Conservation (phyloP, 1,284 basidiomycete species). For the Ganoderma lucidum region DNA sequence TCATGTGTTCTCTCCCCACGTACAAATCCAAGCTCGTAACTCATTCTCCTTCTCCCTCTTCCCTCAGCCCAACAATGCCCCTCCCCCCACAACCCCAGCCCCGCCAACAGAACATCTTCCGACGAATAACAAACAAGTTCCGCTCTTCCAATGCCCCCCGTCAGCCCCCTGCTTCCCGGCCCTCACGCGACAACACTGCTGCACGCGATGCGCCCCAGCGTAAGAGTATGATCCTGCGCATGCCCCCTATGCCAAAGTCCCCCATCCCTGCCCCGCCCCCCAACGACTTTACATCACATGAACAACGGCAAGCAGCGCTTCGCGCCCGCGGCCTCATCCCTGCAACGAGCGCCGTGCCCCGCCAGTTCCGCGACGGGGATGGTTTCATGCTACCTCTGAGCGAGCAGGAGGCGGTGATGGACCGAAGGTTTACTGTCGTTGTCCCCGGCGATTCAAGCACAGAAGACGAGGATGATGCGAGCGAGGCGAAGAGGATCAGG, state of each 20-base stretch:
- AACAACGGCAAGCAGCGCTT: slow-evolving; percentile 42
- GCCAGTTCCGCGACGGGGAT: slow-evolving; percentile 31
- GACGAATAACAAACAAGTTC: slow-evolving; percentile 32
- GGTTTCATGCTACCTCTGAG: slow-evolving; percentile 39
- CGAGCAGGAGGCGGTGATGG: slow-evolving; percentile 43
- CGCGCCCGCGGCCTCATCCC: slow-evolving; percentile 42
- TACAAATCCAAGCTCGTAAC: neutral
- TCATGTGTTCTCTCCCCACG: neutral
- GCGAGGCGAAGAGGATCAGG: slow-evolving; percentile 41
- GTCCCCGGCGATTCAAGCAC: slow-evolving; percentile 22
- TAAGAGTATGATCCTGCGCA: slow-evolving; percentile 26
- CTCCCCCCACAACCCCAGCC: slow-evolving; percentile 12
- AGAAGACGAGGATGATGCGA: slow-evolving; percentile 26
- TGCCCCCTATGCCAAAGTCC: slow-evolving; percentile 32
- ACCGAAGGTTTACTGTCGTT: slow-evolving; percentile 38
- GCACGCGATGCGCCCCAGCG: slow-evolving; percentile 7
- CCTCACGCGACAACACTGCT: neutral
- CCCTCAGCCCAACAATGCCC: slow-evolving; percentile 20
- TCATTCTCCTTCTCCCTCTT: slow-evolving; percentile 12
- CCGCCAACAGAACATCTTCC: slow-evolving; percentile 26
- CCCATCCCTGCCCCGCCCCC: slow-evolving; percentile 31
- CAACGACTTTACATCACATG: slow-evolving; percentile 38
- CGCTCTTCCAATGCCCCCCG: slow-evolving; percentile 21
- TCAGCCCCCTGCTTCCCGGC: neutral
- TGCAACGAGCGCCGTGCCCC: slow-evolving; percentile 14